A percentile compares a stretch with the other conserved stretches of the same genome.
Conservation (phyloP, 345 rosid genomes). For the Arabis alpina region DNA sequence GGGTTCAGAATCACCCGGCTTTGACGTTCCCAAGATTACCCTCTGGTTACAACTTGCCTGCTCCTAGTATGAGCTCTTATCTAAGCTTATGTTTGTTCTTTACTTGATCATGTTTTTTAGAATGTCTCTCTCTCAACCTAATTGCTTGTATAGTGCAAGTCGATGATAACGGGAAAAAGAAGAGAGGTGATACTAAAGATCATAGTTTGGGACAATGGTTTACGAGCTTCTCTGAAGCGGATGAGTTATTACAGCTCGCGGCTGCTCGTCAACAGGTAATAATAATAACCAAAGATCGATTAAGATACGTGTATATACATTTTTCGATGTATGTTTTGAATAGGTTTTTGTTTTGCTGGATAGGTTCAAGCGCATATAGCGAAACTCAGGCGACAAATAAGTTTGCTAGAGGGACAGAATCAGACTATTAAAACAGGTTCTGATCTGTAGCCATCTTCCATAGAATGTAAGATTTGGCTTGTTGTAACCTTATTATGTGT, state of each 20-base stretch:
- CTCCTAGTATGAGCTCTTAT: constrained; percentile 50
- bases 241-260: constrained; percentile 67
- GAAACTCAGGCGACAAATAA: constrained; percentile 66
- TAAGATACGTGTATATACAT: background rate
- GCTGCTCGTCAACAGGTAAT: constrained; percentile 79
- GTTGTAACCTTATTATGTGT: constrained; percentile 21
- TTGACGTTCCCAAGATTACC: constrained; percentile 66
- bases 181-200: constrained; percentile 69
- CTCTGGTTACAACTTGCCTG: constrained; percentile 59
- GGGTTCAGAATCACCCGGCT: constrained; percentile 70
- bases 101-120: constrained; percentile 15
- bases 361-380: constrained; percentile 83
- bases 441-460: constrained; percentile 42
- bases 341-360: constrained; percentile 13
- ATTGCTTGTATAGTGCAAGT: constrained; percentile 42
- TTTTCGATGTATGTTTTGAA: background rate
- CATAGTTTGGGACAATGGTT: constrained; percentile 61
- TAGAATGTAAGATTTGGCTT: constrained; percentile 20
- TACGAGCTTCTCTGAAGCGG: constrained; percentile 73
- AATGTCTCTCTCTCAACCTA: constrained; percentile 1
- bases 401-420: constrained; percentile 68
- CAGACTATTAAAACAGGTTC: constrained; percentile 61
- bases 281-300: background rate
- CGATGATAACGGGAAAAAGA: constrained; percentile 51
- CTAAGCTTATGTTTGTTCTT: constrained; percentile 7